Evolutionary conservation across 192 early-diverging fungal genomes (phyloP), one percentile per base, ranked within the genome.

Genomic region (Ambispora gerdemannii): DNA sequence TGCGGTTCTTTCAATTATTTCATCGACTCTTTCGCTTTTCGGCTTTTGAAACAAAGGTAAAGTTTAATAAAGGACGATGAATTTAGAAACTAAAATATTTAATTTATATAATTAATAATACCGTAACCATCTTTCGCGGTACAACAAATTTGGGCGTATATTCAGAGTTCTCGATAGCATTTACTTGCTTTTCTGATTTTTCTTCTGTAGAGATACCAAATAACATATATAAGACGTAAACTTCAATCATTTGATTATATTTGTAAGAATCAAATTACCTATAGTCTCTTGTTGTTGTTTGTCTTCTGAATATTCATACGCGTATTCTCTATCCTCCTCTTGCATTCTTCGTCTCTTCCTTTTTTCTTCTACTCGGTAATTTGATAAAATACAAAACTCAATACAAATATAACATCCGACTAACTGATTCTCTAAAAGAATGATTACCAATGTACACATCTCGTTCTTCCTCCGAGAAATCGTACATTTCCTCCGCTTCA

Each of bases 1-100:
- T 11, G 90, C 89, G 0, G 89, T 90, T 31, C 79, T 76, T 66
- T 91, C 88, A 32, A 92, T 89, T 43, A 92, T 79, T n/a, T 80
- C 84, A 59, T 86, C 83, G 33, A 86, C 80, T 36, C 86, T 68
- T 61, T 82, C 74, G 10, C 81, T 83, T 19, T 64, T 68, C 4
- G 91, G 91, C 78, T 84, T n/a, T n/a, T n/a, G n/a, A n/a, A n/a
- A n/a, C n/a, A 70, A 19, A 31, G 20, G 28, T 47, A 61, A 59
- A 31, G 10, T 22, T 4, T 25, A 22, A 25, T 24, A 7, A 20
- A 0, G 35, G 22, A 4, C 24, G 20, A 35, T 32, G 55, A 43
- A 43, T 43, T 43, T 58, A 58, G n/a, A 30, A n/a, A 22, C 55
- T 11, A 11, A 8, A 30, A 58, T 27, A 6, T 10, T 11, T n/a